Percentiles rank a stretch among this genome's conserved stretches.
Conservation (phyloP, 805 yeast species). For the Yamadazyma laniorum region DNA sequence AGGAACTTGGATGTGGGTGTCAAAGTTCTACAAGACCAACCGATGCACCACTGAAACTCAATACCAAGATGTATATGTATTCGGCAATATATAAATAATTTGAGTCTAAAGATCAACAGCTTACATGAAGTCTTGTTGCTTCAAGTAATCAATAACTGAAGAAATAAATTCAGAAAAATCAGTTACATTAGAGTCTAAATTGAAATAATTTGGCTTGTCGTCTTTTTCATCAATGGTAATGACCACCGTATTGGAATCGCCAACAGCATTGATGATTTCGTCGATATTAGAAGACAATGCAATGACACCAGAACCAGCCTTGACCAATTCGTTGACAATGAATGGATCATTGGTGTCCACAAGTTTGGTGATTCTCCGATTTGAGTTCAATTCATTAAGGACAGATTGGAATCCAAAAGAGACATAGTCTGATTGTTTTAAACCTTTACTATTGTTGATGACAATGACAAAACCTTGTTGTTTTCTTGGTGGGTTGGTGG, state of each 20-base stretch:
- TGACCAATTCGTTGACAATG: slow-evolving; percentile 70
- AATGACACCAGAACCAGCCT: slow-evolving; percentile 91
- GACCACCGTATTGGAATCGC: slow-evolving; percentile 55
- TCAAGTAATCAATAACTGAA: slow-evolving; percentile 68
- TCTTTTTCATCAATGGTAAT: slow-evolving; percentile 16
- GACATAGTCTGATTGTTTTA: slow-evolving; percentile 44
- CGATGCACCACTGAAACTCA: too few relatives aligned
- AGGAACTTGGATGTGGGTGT: too few relatives aligned
- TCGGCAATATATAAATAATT: too few relatives aligned
- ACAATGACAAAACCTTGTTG: slow-evolving; percentile 84
- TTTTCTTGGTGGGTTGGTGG: slow-evolving; percentile 88
- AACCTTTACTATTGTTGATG: slow-evolving; percentile 53
- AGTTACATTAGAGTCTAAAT: slow-evolving; percentile 9
- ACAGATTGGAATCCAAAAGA: slow-evolving; percentile 86
- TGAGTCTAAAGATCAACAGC: slow-evolving; percentile 1
- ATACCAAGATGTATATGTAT: too few relatives aligned
- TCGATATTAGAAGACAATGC: slow-evolving; percentile 14
- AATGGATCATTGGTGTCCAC: slow-evolving; percentile 45
- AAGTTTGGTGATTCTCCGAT: slow-evolving; percentile 70
- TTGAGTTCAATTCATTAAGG: slow-evolving; percentile 84
- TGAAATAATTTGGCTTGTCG: slow-evolving; percentile 14
- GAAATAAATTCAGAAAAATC: slow-evolving; percentile 53
- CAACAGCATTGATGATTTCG: slow-evolving; percentile 50
- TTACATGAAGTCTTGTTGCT: slow-evolving; percentile 75
- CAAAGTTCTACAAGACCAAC: too few relatives aligned